Conservation (phyloP, 176 grass and related monocot genomes). For the Tuctoria greenei region DNA sequence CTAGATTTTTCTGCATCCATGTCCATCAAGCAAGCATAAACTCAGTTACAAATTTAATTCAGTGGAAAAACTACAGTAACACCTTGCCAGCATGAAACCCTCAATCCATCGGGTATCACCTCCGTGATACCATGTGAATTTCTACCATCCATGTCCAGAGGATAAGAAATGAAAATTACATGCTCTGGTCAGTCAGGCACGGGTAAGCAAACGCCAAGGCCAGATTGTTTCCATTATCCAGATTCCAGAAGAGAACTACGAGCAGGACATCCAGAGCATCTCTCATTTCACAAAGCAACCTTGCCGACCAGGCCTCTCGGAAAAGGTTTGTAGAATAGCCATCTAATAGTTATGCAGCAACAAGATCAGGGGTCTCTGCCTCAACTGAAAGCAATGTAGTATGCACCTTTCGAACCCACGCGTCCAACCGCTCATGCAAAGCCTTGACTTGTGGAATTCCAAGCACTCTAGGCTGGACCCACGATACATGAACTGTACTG, state of each 20-base stretch:
- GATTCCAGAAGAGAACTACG: conserved; percentile 17
- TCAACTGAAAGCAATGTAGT: conserved; percentile 76
- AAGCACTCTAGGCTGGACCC: conserved; percentile 89
- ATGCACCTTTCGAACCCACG: conserved; percentile 85
- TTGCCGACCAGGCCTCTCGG: conserved; percentile 15
- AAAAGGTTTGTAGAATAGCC: conserved; percentile 13
- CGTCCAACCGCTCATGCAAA: conserved; percentile 62
- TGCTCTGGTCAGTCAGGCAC: conserved; percentile 18
- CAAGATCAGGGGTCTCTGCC: conserved; percentile 87
- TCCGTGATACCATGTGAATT: conserved; percentile 23
- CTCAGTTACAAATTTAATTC: conserved; percentile 44
- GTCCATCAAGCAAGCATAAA: conserved; percentile 28
- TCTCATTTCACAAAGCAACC: conserved; percentile 27
- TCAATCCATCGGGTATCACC: background rate
- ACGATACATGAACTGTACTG: conserved; percentile 76
- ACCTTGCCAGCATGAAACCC: conserved; percentile 36
- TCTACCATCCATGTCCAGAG: conserved; percentile 25
- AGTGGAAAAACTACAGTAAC: conserved; percentile 29
- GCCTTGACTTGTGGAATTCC: conserved; percentile 82
- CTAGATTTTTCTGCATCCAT: conserved; percentile 40
- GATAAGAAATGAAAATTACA: conserved; percentile 38
- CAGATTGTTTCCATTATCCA: conserved; percentile 33
- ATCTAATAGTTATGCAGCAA: conserved; percentile 47
- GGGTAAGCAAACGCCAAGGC: conserved; percentile 14
- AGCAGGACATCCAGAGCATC: conserved; percentile 22